Conservation (phyloP, 2,329 filamentous ascomycete species). For the Karstenula rhodostoma region DNA sequence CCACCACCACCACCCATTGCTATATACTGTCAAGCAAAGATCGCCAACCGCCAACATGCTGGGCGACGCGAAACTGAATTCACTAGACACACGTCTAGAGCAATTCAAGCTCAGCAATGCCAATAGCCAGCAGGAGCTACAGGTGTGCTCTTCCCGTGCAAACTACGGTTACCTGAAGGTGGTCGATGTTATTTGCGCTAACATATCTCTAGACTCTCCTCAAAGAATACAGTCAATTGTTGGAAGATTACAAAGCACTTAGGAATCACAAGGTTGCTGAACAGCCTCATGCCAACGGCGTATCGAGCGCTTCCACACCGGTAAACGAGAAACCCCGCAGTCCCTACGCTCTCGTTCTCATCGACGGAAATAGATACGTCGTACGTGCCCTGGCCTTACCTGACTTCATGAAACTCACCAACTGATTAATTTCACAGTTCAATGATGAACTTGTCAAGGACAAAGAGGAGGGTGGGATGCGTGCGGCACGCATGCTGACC, state of each 20-base stretch:
- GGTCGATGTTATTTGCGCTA: slow-evolving; percentile 12
- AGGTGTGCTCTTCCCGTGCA: background rate
- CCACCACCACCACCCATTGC: background rate
- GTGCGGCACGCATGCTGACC: slow-evolving; percentile 63
- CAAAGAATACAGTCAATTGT: slow-evolving; percentile 53
- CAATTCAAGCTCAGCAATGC: slow-evolving; percentile 37
- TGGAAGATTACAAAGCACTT: slow-evolving; percentile 64
- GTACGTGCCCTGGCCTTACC: slow-evolving; percentile 18
- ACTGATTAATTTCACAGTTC: slow-evolving; percentile 43
- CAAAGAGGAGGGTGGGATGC: slow-evolving; percentile 63
- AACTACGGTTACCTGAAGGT: background rate
- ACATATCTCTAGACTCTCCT: slow-evolving; percentile 41
- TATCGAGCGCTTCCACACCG: slow-evolving; percentile 36
- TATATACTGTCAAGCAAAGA: background rate
- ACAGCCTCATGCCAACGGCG: slow-evolving; percentile 60
- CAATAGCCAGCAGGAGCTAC: slow-evolving; percentile 25
- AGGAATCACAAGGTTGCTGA: slow-evolving; percentile 62
- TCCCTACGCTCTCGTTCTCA: slow-evolving; percentile 67
- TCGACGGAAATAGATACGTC: slow-evolving; percentile 69
- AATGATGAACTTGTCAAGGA: slow-evolving; percentile 58
- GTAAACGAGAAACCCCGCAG: slow-evolving; percentile 52
- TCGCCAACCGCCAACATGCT: slow-evolving; percentile 26
- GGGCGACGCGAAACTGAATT: slow-evolving; percentile 34
- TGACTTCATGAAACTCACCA: background rate
- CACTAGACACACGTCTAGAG: slow-evolving; percentile 38